Evolutionary conservation across 371 early-diverging fungal species (phyloP).

Genomic region (Syncephalastrum contaminatum): DNA sequence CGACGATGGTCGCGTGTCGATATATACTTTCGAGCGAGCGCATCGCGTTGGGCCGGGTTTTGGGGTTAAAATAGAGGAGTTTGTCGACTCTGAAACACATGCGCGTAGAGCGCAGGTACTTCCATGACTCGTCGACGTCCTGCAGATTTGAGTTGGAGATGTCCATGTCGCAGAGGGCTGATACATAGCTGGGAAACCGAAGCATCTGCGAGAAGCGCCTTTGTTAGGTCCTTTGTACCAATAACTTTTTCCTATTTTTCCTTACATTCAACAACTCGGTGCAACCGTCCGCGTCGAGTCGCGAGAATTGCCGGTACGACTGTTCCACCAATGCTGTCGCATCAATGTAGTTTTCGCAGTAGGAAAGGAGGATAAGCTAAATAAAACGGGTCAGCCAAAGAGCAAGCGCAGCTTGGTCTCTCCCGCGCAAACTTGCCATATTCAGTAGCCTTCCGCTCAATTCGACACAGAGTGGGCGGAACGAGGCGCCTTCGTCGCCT

Average conservation of each 20-base stretch:
- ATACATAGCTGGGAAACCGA: neutral
- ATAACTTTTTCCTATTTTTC: neutral
- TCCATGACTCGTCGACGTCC: conserved; percentile 7
- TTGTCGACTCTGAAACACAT: conserved; percentile 5
- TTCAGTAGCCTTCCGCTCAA: conserved; percentile 17
- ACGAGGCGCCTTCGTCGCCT: neutral
- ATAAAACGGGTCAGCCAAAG: neutral
- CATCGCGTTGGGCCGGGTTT: conserved; percentile 10
- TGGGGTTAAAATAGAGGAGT: conserved; percentile 13
- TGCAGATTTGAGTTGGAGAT: conserved; percentile 13
- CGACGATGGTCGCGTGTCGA: conserved; percentile 13
- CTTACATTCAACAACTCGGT: conserved; percentile 16
- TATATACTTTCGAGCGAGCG: conserved; percentile 7
- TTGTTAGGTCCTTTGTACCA: too few relatives aligned
- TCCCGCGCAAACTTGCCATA: conserved; percentile 24
- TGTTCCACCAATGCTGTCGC: conserved; percentile 10
- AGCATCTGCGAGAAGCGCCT: too few relatives aligned
- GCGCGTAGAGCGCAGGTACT: conserved; percentile 1
- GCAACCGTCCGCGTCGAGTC: conserved; percentile 10
- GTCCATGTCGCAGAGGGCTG: conserved; percentile 13
- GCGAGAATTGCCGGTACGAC: conserved; percentile 14
- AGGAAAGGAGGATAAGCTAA: conserved; percentile 16
- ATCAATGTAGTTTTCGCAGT: conserved; percentile 13
- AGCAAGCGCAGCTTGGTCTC: neutral
- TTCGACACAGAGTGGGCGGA: conserved; percentile 2